Percentiles rank a stretch among this genome's conserved stretches.
phyloP scores from a whole-genome alignment of 441 rosid species.

The Aquilaria agallochum region DNA sequence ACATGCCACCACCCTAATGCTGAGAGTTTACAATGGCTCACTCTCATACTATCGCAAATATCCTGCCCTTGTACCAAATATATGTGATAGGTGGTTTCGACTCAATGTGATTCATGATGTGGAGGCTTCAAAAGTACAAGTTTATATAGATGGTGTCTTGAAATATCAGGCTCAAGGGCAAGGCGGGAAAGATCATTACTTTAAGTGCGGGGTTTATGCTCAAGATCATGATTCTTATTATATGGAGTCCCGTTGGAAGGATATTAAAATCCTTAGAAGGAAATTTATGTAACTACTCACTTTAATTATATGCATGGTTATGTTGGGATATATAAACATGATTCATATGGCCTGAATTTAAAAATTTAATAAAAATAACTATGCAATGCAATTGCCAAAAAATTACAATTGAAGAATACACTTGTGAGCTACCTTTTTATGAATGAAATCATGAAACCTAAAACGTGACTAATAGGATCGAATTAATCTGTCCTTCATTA shows the following conservation, averaged over 20 bases:
- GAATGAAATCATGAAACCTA: too few species aligned
- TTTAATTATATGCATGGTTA: neutral
- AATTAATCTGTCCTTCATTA: too few species aligned
- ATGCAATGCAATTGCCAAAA: too few species aligned
- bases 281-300: neutral
- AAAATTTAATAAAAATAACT: too few species aligned
- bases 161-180: conserved; percentile 18
- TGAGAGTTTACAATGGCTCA: conserved; percentile 23
- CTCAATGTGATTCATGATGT: conserved; percentile 34
- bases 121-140: conserved; percentile 12
- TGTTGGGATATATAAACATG: too few species aligned
- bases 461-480: too few species aligned
- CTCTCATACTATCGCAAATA: conserved; percentile 12
- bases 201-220: conserved; percentile 30
- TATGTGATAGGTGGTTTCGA: conserved; percentile 27
- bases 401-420: too few species aligned
- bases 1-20: conserved; percentile 20
- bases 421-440: too few species aligned
- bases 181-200: conserved; percentile 29
- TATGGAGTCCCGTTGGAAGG: conserved; percentile 38
- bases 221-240: conserved; percentile 21
- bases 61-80: conserved; percentile 13
- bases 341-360: too few species aligned
- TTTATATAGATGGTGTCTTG: conserved; percentile 20
- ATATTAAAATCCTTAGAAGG: conserved; percentile 20